A percentile compares a stretch with the other conserved stretches of the same genome.
phyloP scores from a whole-genome alignment of 768 basidiomycete species.

The Boletus vinaceobasis region DNA sequence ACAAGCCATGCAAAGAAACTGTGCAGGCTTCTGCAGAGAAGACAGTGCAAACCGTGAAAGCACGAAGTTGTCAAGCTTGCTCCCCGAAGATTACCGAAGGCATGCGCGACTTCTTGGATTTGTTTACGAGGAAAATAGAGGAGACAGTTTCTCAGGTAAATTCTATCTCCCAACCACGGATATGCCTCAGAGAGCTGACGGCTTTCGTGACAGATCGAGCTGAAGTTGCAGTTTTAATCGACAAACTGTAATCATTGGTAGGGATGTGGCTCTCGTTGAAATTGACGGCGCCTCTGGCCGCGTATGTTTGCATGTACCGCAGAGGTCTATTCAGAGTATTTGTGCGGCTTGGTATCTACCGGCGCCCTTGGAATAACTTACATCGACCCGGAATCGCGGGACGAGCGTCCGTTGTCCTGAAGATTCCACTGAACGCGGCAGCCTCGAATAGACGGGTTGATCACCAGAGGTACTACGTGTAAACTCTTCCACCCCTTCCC shows the following conservation, averaged over 20 bases:
- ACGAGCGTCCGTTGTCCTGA: background rate
- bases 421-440: background rate
- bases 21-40: slow-evolving; percentile 1
- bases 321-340: background rate
- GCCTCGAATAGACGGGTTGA: too few species aligned
- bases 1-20: slow-evolving; percentile 15
- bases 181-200: background rate
- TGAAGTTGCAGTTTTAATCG: background rate
- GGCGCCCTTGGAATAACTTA: too few species aligned
- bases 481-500: background rate
- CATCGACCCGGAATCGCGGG: background rate
- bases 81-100: background rate
- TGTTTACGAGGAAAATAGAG: slow-evolving; percentile 14
- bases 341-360: background rate
- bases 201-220: background rate
- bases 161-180: background rate
- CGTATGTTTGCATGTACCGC: background rate
- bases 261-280: too few species aligned
- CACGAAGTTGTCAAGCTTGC: background rate
- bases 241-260: background rate
- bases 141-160: background rate
- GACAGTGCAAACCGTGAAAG: background rate
- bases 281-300: too few species aligned
- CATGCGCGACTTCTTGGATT: slow-evolving; percentile 9
- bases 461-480: background rate